Percentiles rank a stretch among this genome's conserved stretches.
These are phyloP conservation scores for Neurospora tetrasperma DNA, from an alignment of 495 filamentous ascomycete genomes.

Conservation along the genomic window DNA sequence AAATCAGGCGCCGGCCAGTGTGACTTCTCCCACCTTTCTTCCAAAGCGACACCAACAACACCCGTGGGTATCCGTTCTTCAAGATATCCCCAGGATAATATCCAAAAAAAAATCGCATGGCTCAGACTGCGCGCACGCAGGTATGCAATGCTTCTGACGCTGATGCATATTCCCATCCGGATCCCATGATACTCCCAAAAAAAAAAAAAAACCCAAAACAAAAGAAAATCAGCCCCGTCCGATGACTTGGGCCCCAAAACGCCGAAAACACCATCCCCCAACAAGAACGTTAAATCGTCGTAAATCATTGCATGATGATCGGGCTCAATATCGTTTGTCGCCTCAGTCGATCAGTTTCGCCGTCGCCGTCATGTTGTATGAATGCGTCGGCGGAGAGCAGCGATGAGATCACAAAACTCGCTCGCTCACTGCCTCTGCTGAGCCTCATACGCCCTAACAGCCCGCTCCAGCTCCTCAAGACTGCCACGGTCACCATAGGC, in stretches of 20 bases:
- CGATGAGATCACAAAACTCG: neutral
- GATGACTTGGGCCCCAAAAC: neutral
- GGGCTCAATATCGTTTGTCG: neutral
- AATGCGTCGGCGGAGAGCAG: neutral
- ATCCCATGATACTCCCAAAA: neutral
- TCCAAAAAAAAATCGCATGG: neutral
- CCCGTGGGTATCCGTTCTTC: neutral
- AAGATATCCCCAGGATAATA: neutral
- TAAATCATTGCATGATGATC: neutral
- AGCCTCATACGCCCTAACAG: slow-evolving; percentile 43
- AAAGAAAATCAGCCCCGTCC: neutral
- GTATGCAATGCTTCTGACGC: neutral
- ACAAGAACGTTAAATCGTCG: neutral
- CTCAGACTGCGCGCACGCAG: neutral
- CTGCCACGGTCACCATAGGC: slow-evolving; percentile 51
- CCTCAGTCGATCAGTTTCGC: neutral
- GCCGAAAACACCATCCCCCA: neutral
- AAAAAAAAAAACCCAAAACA: neutral
- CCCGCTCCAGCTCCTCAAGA: slow-evolving; percentile 46
- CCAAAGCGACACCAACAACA: neutral
- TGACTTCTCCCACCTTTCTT: neutral
- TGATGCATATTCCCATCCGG: neutral
- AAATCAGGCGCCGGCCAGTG: neutral
- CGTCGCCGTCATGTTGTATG: neutral
- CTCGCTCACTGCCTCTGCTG: slow-evolving; percentile 10